Evolutionary conservation across 108 stramenopile species (phyloP).

Genomic region (Nitzschia sp.): DNA sequence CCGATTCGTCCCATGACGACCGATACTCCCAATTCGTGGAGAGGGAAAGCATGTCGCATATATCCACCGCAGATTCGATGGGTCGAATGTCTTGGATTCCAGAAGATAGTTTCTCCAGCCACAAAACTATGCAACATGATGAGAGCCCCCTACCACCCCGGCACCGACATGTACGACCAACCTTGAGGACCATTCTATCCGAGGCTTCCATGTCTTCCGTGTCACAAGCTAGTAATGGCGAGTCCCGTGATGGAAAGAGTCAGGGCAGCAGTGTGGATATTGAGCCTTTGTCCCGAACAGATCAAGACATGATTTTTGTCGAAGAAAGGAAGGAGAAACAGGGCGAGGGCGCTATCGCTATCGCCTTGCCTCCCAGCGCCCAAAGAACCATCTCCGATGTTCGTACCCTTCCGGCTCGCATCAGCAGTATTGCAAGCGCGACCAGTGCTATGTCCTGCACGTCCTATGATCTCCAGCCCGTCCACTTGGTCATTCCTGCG

Average conservation of each 20-base stretch:
- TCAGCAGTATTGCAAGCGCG: background rate
- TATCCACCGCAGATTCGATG: background rate
- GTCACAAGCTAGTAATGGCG: background rate
- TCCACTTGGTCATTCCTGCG: slow-evolving; percentile 5
- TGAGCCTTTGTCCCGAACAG: background rate
- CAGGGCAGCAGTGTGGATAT: background rate
- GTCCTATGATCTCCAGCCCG: slow-evolving; percentile 1
- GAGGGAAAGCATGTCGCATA: background rate
- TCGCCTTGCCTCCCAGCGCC: no score
- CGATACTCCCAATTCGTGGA: background rate
- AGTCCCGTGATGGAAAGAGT: background rate
- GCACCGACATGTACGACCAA: background rate
- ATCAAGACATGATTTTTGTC: background rate
- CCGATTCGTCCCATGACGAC: background rate
- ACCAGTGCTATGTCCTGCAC: background rate
- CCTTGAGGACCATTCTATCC: background rate
- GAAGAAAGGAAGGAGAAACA: no score
- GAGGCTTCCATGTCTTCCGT: slow-evolving; percentile 1
- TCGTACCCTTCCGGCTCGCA: no score
- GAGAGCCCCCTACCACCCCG: background rate
- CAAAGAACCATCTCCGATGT: no score
- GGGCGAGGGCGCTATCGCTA: no score
- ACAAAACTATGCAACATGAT: background rate
- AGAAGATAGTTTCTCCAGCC: background rate
- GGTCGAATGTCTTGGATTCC: background rate